Evolutionary conservation across 2,329 filamentous ascomycete genomes (phyloP).

Genomic region (Phialophora expanda): DNA sequence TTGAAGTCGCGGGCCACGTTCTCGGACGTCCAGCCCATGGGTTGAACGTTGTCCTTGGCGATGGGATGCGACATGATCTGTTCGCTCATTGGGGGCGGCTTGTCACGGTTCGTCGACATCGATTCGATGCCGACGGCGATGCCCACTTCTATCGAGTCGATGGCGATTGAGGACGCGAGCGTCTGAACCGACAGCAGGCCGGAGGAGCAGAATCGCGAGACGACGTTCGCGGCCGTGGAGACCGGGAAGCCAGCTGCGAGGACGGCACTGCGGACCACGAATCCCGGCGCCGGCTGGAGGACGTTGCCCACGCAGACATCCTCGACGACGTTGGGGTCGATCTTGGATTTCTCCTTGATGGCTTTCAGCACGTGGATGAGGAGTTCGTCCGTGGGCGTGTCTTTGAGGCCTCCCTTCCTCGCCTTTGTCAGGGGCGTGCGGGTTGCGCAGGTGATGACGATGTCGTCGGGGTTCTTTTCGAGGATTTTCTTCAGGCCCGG

Average conservation of each 20-base stretch:
- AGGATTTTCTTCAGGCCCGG: constrained; percentile 62
- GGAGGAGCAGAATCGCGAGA: constrained; percentile 94
- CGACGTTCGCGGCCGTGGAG: constrained; percentile 75
- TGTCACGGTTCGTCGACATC: constrained; percentile 84
- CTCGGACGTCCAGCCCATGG: constrained; percentile 95
- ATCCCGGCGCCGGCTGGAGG: constrained; percentile 87
- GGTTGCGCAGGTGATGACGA: constrained; percentile 90
- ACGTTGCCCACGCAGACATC: constrained; percentile 93
- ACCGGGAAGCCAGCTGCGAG: constrained; percentile 91
- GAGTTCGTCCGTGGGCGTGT: constrained; percentile 84
- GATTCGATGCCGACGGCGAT: constrained; percentile 94
- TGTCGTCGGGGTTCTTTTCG: constrained; percentile 65
- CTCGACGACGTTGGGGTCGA: constrained; percentile 86
- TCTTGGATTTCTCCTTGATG: constrained; percentile 80
- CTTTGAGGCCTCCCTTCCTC: constrained; percentile 93
- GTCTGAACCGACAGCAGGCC: constrained; percentile 92
- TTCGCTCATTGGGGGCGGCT: constrained; percentile 90
- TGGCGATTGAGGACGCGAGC: constrained; percentile 86
- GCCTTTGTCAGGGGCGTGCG: constrained; percentile 92
- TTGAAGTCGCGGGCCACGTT: constrained; percentile 87
- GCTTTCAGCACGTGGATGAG: constrained; percentile 81
- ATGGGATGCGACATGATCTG: constrained; percentile 79
- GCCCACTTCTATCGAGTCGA: constrained; percentile 93
- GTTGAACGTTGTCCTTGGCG: constrained; percentile 93
- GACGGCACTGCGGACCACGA: constrained; percentile 86